These are phyloP conservation scores for Camelina neglecta DNA, from an alignment of 345 rosid species.

Conservation along the genomic window DNA sequence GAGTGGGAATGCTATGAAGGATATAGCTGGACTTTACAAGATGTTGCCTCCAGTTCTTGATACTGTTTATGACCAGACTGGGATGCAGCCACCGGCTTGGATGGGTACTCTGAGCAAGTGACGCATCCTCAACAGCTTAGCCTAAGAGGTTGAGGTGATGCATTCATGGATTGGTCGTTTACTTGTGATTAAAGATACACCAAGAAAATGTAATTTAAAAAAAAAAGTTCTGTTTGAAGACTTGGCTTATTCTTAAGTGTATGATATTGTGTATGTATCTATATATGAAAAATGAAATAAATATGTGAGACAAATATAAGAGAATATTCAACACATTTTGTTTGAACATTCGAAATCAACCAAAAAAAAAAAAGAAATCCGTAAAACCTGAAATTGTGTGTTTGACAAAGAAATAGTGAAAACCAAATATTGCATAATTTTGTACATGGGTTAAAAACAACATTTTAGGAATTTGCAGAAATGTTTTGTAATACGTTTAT, in stretches of 20 bases:
- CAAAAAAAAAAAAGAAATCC: too few species aligned
- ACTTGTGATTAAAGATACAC: conserved; percentile 15
- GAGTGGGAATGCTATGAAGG: conserved; percentile 55
- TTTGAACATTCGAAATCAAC: too few species aligned
- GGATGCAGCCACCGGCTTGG: conserved; percentile 80
- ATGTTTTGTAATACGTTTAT: neutral
- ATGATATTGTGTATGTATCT: neutral
- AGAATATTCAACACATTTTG: too few species aligned
- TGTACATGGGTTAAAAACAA: too few species aligned
- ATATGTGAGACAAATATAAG: neutral
- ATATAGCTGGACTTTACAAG: conserved; percentile 71
- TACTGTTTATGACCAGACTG: conserved; percentile 83
- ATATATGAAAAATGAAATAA: neutral
- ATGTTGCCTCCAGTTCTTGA: conserved; percentile 77
- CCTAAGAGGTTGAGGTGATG: neutral
- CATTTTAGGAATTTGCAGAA: neutral
- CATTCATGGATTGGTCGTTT: conserved; percentile 10
- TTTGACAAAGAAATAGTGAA: too few species aligned
- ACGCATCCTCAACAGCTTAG: neutral
- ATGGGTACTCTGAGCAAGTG: conserved; percentile 50
- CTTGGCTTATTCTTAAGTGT: neutral
- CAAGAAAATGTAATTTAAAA: neutral
- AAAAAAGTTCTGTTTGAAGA: neutral
- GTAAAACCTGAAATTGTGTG: too few species aligned
- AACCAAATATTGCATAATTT: neutral